These are phyloP conservation scores for Macadamia tetraphylla DNA, from an alignment of 164 flowering plant species.

Conservation along the genomic window DNA sequence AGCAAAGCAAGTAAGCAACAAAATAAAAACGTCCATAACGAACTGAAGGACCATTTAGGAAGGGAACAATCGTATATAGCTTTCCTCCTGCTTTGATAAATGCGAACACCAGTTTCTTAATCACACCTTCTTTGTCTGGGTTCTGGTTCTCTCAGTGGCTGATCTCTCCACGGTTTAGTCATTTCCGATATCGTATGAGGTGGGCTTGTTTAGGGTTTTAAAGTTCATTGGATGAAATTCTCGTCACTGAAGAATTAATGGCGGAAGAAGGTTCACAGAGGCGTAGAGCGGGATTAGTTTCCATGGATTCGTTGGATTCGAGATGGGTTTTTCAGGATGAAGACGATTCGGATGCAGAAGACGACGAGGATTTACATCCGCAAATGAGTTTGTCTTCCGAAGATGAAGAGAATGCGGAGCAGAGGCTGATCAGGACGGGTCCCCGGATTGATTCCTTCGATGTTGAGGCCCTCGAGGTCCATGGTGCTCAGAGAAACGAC, in stretches of 20 bases:
- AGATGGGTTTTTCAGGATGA: conserved; percentile 91
- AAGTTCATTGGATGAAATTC: neutral
- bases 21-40: no score
- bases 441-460: conserved; percentile 91
- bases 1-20: no score
- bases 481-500: conserved; percentile 66
- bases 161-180: neutral
- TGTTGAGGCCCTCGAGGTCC: conserved; percentile 91
- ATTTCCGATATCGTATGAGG: neutral
- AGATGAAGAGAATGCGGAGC: conserved; percentile 59
- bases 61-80: no score
- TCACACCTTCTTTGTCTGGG: no score
- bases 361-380: conserved; percentile 22
- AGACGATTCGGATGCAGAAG: conserved; percentile 47
- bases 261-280: conserved; percentile 46
- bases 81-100: no score
- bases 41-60: no score
- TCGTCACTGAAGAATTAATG: conserved; percentile 21
- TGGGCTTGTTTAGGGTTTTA: conserved; percentile 10
- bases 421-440: conserved; percentile 80
- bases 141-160: neutral
- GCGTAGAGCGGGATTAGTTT: conserved; percentile 30
- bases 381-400: conserved; percentile 41
- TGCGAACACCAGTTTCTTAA: no score
- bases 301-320: conserved; percentile 68